Evolutionary conservation across 2,329 filamentous ascomycete genomes (phyloP).

Genomic region (Ophiognomonia clavigignenti-juglandacearum): DNA sequence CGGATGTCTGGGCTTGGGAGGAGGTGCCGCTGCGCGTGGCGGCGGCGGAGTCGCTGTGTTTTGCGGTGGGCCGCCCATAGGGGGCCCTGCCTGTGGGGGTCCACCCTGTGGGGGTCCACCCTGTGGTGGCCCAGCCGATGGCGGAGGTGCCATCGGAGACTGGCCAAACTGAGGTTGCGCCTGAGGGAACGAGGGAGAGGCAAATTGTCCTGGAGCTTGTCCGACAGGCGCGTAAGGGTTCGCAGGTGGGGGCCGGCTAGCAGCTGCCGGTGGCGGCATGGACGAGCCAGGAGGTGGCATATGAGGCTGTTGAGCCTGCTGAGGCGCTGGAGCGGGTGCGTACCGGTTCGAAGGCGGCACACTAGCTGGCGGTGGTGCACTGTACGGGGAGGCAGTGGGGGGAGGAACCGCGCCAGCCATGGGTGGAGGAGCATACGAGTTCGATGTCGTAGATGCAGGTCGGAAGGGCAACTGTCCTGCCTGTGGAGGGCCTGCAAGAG

Average conservation of each 20-base stretch:
- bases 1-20: conserved; percentile 65
- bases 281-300: conserved; percentile 23
- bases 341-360: conserved; percentile 72
- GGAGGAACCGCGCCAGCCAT: conserved; percentile 29
- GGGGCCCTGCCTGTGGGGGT: conserved; percentile 32
- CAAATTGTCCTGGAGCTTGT: conserved; percentile 45
- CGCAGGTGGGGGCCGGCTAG: conserved; percentile 40
- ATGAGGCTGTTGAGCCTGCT: conserved; percentile 42
- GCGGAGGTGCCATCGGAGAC: conserved; percentile 34
- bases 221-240: conserved; percentile 43
- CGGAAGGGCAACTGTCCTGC: conserved; percentile 39
- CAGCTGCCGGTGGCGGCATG: conserved; percentile 36
- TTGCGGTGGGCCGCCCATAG: conserved; percentile 32
- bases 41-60: conserved; percentile 41
- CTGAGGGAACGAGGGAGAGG: conserved; percentile 48
- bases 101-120: conserved; percentile 28
- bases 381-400: conserved; percentile 76
- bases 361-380: conserved; percentile 68
- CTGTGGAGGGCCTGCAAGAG: conserved; percentile 54
- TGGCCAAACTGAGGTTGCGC: conserved; percentile 33
- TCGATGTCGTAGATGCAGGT: conserved; percentile 53
- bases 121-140: conserved; percentile 39
- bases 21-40: conserved; percentile 39
- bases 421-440: conserved; percentile 59
- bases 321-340: conserved; percentile 59